Evolutionary conservation across 345 rosid species (phyloP), one percentile per base, ranked within the genome.

Genomic region (Dipteronia dyeriana): DNA sequence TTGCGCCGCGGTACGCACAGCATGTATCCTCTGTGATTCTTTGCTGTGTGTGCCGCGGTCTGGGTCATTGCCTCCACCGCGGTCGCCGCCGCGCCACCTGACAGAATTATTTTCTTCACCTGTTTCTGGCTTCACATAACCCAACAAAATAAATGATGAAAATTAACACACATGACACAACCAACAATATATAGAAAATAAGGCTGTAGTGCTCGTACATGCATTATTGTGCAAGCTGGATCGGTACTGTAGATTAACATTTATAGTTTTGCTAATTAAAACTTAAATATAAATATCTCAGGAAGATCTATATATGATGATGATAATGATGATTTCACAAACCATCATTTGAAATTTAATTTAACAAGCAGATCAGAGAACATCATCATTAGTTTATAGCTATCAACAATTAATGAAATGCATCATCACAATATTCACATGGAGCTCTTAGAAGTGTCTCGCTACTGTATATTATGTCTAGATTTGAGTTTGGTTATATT

Each of bases 321-420:
- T 70, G 34, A 14, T 49, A 22, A 14, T 29, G 68, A 66, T 66
- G 45, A 43, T 66, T 66, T 66, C 49, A 9, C 57, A 38, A 34
- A 47, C 56, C 61, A 59, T 57, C 66, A 71, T 72, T 38, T 57
- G 64, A 38, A 34, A 38, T n/a, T 34, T 34, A 34, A 34, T 34
- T 61, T 61, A 66, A 73, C 76, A 73, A 60, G 41, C 49, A 34
- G 38, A 39, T n/a, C 7, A 29, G 38, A 34, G 38, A 41, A 16
- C 68, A 12, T 73, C 76, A 73, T 73, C 76, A 61, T 73, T 43
- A 23, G 20, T 13, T 53, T 70, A 10, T 26, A 49, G 20, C 20
- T 20, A 26, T 54, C n/a, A 3, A 54, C 17, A 53, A 53, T 19
- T 41, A 34, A 53, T 25, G 61, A 56, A 56, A 29, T 54, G 26